Percentiles rank a stretch among this genome's conserved stretches.
Conservation (phyloP, 2,329 filamentous ascomycete genomes). For the Cryphonectria carpinicola region DNA sequence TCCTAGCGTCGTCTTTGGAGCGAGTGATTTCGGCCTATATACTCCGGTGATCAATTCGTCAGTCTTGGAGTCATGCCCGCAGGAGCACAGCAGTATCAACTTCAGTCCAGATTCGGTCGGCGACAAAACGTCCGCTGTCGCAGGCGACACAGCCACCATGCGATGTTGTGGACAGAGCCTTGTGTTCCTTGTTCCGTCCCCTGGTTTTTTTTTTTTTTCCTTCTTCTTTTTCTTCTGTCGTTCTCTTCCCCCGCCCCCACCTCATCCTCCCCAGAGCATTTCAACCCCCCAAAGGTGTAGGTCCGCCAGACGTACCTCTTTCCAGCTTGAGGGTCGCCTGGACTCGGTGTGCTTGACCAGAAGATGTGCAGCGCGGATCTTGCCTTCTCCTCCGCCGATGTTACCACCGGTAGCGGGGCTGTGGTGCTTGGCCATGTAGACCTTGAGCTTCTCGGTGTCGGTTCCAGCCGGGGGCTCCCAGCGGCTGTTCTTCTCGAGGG, state of each 20-base stretch:
- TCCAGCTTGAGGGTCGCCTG: constrained; percentile 89
- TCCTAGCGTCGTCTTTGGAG: constrained; percentile 81
- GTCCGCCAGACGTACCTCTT: constrained; percentile 58
- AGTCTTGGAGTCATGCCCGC: not conserved
- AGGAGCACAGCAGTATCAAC: not conserved
- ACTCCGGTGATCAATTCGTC: constrained; percentile 10
- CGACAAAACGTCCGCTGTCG: not conserved
- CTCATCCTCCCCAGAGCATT: not conserved
- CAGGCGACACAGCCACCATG: not conserved
- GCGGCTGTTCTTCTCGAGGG: constrained; percentile 80
- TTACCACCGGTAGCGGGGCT: constrained; percentile 56
- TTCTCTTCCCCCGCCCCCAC: not conserved
- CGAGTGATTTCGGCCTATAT: constrained; percentile 78
- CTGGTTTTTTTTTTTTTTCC: not conserved
- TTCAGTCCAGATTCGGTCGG: not conserved
- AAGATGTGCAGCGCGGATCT: constrained; percentile 91
- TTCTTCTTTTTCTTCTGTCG: not conserved
- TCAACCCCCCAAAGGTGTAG: no score
- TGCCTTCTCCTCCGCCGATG: constrained; percentile 53
- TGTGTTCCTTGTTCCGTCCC: not conserved
- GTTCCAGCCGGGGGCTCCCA: constrained; percentile 93
- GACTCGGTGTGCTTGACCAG: constrained; percentile 92
- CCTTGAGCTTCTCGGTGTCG: constrained; percentile 89
- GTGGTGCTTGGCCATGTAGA: constrained; percentile 90
- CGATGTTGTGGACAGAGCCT: not conserved